Conservation (phyloP, 2,329 filamentous ascomycete genomes). For the Byssothecium circinans region DNA sequence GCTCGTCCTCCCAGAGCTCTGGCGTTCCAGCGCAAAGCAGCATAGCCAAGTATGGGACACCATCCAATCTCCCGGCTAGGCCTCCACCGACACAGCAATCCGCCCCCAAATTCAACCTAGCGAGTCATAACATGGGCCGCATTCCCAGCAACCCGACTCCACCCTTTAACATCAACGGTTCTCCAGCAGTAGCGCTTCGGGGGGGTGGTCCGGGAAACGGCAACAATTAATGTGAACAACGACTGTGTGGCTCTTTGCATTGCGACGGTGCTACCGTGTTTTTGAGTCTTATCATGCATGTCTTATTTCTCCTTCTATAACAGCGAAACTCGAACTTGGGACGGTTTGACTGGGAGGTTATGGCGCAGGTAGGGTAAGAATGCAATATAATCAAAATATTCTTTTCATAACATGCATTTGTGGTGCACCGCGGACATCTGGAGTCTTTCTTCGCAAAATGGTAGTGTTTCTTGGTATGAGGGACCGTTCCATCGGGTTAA, state of each 20-base stretch:
- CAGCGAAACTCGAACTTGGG: background rate
- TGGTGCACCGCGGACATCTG: too few relatives aligned
- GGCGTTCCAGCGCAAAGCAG: conserved; percentile 47
- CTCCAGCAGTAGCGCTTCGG: conserved; percentile 11
- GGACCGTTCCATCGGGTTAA: too few relatives aligned
- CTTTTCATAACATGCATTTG: too few relatives aligned
- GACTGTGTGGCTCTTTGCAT: conserved; percentile 24
- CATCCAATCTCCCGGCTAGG: conserved; percentile 57
- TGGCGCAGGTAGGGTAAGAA: too few relatives aligned
- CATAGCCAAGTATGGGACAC: conserved; percentile 60
- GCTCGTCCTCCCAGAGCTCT: conserved; percentile 17
- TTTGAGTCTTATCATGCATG: background rate
- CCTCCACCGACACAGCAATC: conserved; percentile 49
- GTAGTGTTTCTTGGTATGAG: too few relatives aligned
- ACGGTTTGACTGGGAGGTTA: too few relatives aligned
- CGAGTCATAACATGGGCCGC: conserved; percentile 21
- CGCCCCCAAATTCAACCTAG: conserved; percentile 31
- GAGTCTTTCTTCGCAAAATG: too few relatives aligned
- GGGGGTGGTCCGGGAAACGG: conserved; percentile 1
- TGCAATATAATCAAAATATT: too few relatives aligned
- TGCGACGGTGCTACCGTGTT: conserved; percentile 27
- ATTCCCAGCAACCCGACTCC: conserved; percentile 20
- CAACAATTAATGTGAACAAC: conserved; percentile 20
- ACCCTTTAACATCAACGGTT: conserved; percentile 14
- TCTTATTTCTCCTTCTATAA: background rate